Evolutionary conservation across 2,329 filamentous ascomycete species (phyloP).

Genomic region (Colletotrichum simmondsii): DNA sequence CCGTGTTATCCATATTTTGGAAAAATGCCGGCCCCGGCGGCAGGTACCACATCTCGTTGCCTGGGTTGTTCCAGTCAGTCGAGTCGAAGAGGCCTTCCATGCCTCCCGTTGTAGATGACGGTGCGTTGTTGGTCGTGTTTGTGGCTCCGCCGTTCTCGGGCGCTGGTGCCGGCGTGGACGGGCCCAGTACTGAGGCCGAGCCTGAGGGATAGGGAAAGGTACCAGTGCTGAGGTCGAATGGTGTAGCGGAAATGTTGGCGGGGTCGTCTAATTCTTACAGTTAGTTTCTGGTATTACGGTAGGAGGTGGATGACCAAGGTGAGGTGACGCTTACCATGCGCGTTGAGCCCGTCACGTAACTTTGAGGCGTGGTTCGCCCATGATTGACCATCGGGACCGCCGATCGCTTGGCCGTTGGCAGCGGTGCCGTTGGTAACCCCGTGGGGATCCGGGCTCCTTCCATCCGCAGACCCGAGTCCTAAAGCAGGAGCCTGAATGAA

Average conservation of each 20-base stretch:
- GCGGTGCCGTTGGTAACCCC: slow-evolving; percentile 37
- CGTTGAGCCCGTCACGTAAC: slow-evolving; percentile 52
- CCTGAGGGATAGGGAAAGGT: slow-evolving; percentile 65
- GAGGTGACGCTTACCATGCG: slow-evolving; percentile 44
- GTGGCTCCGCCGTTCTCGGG: slow-evolving; percentile 41
- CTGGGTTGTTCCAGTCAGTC: slow-evolving; percentile 63
- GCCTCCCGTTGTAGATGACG: slow-evolving; percentile 13
- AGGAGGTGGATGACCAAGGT: background rate
- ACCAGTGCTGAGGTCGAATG: slow-evolving; percentile 67
- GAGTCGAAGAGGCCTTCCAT: slow-evolving; percentile 56
- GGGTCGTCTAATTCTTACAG: slow-evolving; percentile 21
- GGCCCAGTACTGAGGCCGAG: slow-evolving; percentile 58
- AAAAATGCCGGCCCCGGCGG: slow-evolving; percentile 73
- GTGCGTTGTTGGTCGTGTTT: slow-evolving; percentile 41
- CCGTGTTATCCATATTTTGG: slow-evolving; percentile 70
- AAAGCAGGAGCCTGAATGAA: slow-evolving; percentile 74
- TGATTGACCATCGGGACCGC: slow-evolving; percentile 26
- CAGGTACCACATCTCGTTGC: slow-evolving; percentile 75
- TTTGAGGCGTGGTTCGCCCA: slow-evolving; percentile 50
- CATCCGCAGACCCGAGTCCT: slow-evolving; percentile 51
- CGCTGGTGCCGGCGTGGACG: slow-evolving; percentile 59
- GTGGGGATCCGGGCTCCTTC: slow-evolving; percentile 51
- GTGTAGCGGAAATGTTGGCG: slow-evolving; percentile 69
- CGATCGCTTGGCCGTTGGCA: slow-evolving; percentile 16
- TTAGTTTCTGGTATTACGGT: slow-evolving; percentile 32